Conservation (phyloP, 305 asterid species). For the Fraxinus baroniana region DNA sequence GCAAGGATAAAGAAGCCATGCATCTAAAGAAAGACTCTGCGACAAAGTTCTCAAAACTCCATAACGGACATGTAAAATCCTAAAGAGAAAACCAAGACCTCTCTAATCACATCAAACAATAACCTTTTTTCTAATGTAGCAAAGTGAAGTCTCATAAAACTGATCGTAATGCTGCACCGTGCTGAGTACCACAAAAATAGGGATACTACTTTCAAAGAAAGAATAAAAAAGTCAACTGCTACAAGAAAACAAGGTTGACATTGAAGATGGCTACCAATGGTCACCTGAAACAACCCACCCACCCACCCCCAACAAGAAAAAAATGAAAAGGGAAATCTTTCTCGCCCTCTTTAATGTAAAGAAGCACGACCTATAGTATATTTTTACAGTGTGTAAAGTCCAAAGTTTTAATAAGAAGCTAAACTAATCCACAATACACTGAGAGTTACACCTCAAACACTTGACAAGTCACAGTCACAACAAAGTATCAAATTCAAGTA, state of each 20-base stretch:
- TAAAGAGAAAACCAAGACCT: neutral
- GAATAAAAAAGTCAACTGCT: neutral
- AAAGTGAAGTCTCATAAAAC: neutral
- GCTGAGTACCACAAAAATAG: neutral
- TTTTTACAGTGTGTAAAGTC: neutral
- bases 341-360: neutral
- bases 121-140: neutral
- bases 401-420: neutral
- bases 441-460: neutral
- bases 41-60: neutral
- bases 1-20: neutral
- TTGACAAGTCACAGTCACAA: neutral
- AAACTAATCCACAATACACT: neutral
- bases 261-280: neutral
- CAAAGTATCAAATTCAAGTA: constrained; percentile 7
- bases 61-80: neutral
- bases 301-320: neutral
- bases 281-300: neutral
- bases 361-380: neutral
- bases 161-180: neutral
- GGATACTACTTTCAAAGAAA: neutral
- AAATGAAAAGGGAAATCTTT: neutral
- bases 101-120: neutral
- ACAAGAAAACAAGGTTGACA: neutral
- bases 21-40: neutral